These are phyloP conservation scores for Podila horticola DNA, from an alignment of 192 early-diverging fungal species.

Conservation along the genomic window DNA sequence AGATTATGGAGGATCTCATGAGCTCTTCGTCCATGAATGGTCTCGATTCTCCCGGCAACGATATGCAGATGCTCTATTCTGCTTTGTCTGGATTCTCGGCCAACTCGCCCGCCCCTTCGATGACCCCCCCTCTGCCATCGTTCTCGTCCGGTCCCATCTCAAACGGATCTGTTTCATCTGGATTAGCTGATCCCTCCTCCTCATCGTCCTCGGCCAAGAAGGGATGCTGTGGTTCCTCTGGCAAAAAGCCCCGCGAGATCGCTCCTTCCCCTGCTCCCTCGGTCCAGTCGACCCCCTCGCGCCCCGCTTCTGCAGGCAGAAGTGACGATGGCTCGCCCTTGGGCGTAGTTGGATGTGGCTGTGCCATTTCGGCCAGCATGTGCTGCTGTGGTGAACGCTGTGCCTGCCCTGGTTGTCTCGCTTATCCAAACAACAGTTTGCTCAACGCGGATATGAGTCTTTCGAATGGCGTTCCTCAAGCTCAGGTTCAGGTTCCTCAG, in stretches of 20 bases:
- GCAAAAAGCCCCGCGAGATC: conserved; percentile 1
- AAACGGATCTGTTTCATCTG: conserved; percentile 2
- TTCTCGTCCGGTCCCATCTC: conserved; percentile 23
- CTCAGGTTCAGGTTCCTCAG: no score
- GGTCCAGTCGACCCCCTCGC: neutral
- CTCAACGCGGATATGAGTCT: no score
- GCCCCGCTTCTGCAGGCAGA: conserved; percentile 37
- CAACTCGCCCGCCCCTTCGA: conserved; percentile 23
- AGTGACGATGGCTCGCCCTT: neutral
- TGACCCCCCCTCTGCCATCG: conserved; percentile 24
- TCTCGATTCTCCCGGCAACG: conserved; percentile 41
- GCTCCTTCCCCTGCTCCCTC: conserved; percentile 22
- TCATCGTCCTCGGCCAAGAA: conserved; percentile 6
- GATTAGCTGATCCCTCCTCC: neutral
- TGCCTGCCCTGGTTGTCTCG: conserved; percentile 47
- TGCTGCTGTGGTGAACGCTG: conserved; percentile 48
- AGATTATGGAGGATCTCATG: conserved; percentile 49
- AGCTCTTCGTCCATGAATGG: conserved; percentile 36
- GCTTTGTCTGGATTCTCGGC: conserved; percentile 38
- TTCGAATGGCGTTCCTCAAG: no score
- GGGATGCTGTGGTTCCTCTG: conserved; percentile 12
- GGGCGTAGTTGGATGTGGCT: conserved; percentile 24
- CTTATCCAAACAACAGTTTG: conserved; percentile 29
- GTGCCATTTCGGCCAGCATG: conserved; percentile 42
- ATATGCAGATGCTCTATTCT: conserved; percentile 51